Evolutionary conservation across 73 alveolate species (phyloP), one percentile per base, ranked within the genome.

Genomic region (Paramecium octaurelia): DNA sequence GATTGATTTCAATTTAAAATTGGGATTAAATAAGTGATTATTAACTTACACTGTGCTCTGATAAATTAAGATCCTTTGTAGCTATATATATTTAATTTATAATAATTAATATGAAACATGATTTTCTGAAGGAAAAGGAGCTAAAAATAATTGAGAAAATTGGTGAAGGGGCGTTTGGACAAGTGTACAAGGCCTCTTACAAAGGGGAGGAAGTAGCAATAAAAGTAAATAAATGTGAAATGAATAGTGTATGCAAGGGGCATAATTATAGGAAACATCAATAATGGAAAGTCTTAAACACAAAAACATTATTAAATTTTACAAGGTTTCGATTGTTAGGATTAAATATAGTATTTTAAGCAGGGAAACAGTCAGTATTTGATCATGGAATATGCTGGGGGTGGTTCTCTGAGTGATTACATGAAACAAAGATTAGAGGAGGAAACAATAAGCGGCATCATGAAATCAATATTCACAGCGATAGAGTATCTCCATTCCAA

Each of bases 401-500:
- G 93, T 21, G 87, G 86, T 60, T 58, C 76, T 27, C 11, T 84
- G 8, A 40, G 42, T 76, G 40, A 58, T 43, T 36, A 86, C 8
- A 57, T 86, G 40, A 86, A 43, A 14, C 2, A 57, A 21, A 58
- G 68, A 24, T 40, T 86, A 12, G 44, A 23, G 23, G 93, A 86
- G 21, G 46, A 43, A 34, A 21, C 54, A 69, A 24, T 46, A 12
- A 86, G 86, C 20, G 3, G 68, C 8, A 60, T 86, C 7, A 86
- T 86, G 86, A 86, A 42, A 69, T 69, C 85, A 11, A 57, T 86
- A 21, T 71, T 86, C 14, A 21, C 58, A 48, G 97, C 94, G 8
- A 70, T 93, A 44, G 43, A 85, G 23, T 87, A 94, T 86, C 86
- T 94, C 11, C 97, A 94, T 58, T 59, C 84, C 42, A 21, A 87